phyloP scores from a whole-genome alignment of 768 basidiomycete genomes.

The Amanita pallidorosea region DNA sequence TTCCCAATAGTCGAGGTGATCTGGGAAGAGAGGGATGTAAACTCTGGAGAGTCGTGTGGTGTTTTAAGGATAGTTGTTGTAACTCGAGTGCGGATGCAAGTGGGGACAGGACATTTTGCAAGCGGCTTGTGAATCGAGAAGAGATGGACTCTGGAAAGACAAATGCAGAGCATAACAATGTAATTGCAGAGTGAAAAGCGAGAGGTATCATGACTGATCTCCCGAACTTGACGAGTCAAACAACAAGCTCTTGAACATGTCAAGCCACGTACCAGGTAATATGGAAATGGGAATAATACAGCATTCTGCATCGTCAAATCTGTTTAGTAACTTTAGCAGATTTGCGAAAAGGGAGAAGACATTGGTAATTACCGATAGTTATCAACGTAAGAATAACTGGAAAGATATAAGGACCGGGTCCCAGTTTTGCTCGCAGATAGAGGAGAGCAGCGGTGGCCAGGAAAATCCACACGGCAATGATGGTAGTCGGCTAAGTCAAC shows the following conservation, averaged over 20 bases:
- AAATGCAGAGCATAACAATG: slow-evolving; percentile 37
- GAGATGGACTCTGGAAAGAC: slow-evolving; percentile 61
- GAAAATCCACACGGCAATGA: slow-evolving; percentile 54
- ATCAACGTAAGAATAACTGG: slow-evolving; percentile 51
- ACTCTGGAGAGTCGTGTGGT: slow-evolving; percentile 29
- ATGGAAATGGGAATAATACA: slow-evolving; percentile 53
- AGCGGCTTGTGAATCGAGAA: slow-evolving; percentile 39
- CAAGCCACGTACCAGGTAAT: slow-evolving; percentile 32
- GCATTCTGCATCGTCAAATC: slow-evolving; percentile 52
- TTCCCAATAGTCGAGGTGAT: slow-evolving; percentile 23
- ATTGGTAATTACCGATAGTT: slow-evolving; percentile 30
- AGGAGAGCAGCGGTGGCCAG: slow-evolving; percentile 45
- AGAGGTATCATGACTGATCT: slow-evolving; percentile 44
- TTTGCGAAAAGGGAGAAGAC: not conserved
- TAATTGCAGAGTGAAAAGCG: slow-evolving; percentile 44
- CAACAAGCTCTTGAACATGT: not conserved
- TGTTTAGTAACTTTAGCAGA: slow-evolving; percentile 11
- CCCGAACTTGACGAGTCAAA: slow-evolving; percentile 27
- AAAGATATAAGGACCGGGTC: slow-evolving; percentile 54
- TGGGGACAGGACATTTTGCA: slow-evolving; percentile 38
- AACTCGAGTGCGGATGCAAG: slow-evolving; percentile 31
- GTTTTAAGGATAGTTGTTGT: slow-evolving; percentile 37
- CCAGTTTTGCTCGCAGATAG: slow-evolving; percentile 46
- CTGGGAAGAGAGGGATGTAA: slow-evolving; percentile 17
- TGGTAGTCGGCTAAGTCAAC: slow-evolving; percentile 38